Evolutionary conservation across 2,329 filamentous ascomycete genomes (phyloP), one percentile per base, ranked within the genome.

Genomic region (Penicillium verrucosum): DNA sequence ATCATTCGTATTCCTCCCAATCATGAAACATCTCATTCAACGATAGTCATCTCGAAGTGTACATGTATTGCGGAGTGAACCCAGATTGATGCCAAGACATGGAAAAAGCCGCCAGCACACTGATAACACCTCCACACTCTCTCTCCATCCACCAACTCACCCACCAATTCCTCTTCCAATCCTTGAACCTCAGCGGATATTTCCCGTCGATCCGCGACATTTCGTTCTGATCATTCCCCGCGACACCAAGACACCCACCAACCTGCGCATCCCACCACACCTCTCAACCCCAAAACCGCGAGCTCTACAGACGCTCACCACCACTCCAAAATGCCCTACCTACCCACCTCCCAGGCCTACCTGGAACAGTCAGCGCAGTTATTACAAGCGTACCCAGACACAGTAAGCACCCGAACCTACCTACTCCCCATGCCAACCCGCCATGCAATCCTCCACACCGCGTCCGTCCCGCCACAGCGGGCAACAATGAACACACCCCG

Each of bases 281-380:
- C 25, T 42, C 18, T 29, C 42, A 23, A 16, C 9, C 23, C 21
- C 27, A 16, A 49, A 45, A 16, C 25, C 30, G 9, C 42, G 8
- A 57, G 57, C 60, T 57, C 62, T 55, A 56, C 52, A 51, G 25
- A 52, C 50, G 58, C 59, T 60, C 55, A 53, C 58, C 47, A 56
- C 41, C 5, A 54, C 45, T 37, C 25, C 50, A 58, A 78, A 56
- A 96, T 96, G 92, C 88, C 89, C 3, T 86, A 89, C 73, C 86
- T 96, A 72, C 79, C 83, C 50, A 92, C 90, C 56, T 89, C 89
- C 75, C 88, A 96, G 76, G 88, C 92, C 78, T 99, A 92, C 89
- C 89, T 97, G 65, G 86, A 89, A 68, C 89, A 97, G 75, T 96
- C 93, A 14, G 81, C 86, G 18, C 85, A 92, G 59, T 86, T 99